Base-by-base conservation (phyloP, 2,329 filamentous ascomycete species). In the Fusarium sulawesiense region DNA sequence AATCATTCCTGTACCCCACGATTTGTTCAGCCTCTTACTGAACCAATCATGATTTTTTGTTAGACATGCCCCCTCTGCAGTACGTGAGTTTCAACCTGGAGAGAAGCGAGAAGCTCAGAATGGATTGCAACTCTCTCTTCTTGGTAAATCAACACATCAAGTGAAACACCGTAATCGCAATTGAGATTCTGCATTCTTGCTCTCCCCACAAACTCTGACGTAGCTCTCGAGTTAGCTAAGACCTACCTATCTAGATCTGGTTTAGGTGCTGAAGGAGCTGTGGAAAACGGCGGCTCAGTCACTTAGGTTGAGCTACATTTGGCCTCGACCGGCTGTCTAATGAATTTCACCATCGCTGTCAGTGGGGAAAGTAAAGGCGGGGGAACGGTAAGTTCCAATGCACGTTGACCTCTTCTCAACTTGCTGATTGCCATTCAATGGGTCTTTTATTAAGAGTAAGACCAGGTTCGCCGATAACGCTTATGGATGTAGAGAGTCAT, bases 221-320 rank as follows among this genome's bases (percentile, higher is more conserved):
- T 51, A 70, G 55, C 23, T 45, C 21, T 29, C 34, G 49, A 53
- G 13, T 53, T 53, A 53, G 49, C 23, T 53, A 29, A n/a, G 12
- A 41, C n/a, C 49, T 27, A 53, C 49, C 46, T 68, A 64, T 41
- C 49, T 60, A 25, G 21, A 68, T 60, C 27, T 56, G 56, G 50
- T 44, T 46, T 49, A 46, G 49, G 49, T 53, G 23, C 34, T 53
- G 21, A n/a, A 21, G 20, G 10, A 55, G 42, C 54, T 49, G 51
- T 68, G 66, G 66, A 66, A 69, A 70, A 69, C 48, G 44, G 40
- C 56, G 66, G 66, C 56, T 62, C 53, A 67, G 44, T 37, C 25
- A 10, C 42, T 64, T 37, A 37, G 34, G 34, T 37, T 42, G 48
- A 62, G 45, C 59, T 62, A n/a, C 40, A 45, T 62, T 37, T 37